Conservation (phyloP, 805 yeast species). For the Saturnispora halmiae region DNA sequence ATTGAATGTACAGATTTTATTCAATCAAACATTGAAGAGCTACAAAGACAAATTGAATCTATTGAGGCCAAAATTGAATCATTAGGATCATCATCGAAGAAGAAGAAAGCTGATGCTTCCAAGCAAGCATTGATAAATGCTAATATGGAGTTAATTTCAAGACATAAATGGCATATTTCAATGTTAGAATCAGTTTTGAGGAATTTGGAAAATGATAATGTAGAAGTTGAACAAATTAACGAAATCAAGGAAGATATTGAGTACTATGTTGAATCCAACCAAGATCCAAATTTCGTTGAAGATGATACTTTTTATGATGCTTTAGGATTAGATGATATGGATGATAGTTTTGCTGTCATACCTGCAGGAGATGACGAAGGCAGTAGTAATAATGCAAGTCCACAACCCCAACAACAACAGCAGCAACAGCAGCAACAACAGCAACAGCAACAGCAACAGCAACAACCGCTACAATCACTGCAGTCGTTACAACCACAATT, state of each 20-base stretch:
- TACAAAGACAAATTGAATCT: conserved; percentile 69
- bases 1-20: conserved; percentile 66
- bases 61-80: conserved; percentile 63
- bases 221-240: conserved; percentile 69
- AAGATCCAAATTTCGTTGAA: conserved; percentile 87
- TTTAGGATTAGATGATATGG: conserved; percentile 52
- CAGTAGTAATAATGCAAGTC: background rate
- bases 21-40: conserved; percentile 62
- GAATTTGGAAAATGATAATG: conserved; percentile 65
- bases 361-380: conserved; percentile 6
- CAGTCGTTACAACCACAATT: background rate
- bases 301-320: conserved; percentile 92
- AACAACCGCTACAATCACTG: background rate
- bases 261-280: conserved; percentile 89
- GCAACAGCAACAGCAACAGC: background rate
- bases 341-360: conserved; percentile 10
- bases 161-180: conserved; percentile 71
- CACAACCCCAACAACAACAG: conserved; percentile 10
- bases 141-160: conserved; percentile 54
- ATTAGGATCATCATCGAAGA: conserved; percentile 30
- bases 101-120: conserved; percentile 34
- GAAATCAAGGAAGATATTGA: conserved; percentile 81
- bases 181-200: conserved; percentile 72
- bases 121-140: conserved; percentile 46
- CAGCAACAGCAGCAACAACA: conserved; percentile 8